Conservation (phyloP, 176 grass and related monocot genomes). For the Chrysopogon serrulatus region DNA sequence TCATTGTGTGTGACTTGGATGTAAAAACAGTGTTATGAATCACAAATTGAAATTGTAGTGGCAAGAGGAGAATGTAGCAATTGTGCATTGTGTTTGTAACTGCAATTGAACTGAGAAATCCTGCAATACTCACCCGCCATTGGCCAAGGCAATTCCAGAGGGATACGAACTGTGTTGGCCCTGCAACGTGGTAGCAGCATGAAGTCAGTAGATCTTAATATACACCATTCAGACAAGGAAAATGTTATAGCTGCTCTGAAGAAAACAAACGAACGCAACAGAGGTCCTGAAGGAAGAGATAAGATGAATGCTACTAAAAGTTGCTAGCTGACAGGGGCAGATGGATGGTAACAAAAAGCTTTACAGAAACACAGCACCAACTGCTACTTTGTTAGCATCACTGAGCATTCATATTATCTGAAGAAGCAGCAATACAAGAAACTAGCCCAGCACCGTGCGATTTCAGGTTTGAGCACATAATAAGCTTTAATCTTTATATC, state of each 20-base stretch:
- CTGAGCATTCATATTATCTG: neutral
- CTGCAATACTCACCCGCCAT: slow-evolving; percentile 63
- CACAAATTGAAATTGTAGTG: neutral
- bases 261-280: neutral
- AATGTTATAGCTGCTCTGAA: neutral
- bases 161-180: slow-evolving; percentile 64
- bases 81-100: neutral
- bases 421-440: neutral
- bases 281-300: neutral
- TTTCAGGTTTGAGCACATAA: neutral
- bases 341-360: neutral
- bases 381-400: neutral
- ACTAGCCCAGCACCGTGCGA: neutral
- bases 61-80: neutral
- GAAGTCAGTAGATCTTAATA: neutral
- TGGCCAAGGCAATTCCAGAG: slow-evolving; percentile 87
- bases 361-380: neutral
- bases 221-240: neutral
- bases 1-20: neutral
- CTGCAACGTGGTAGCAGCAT: slow-evolving; percentile 21
- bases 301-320: neutral
- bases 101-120: neutral
- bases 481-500: neutral
- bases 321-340: neutral
- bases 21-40: neutral